Evolutionary conservation across 1,284 basidiomycete species (phyloP).

Genomic region (Cutaneotrichosporon cavernicola): DNA sequence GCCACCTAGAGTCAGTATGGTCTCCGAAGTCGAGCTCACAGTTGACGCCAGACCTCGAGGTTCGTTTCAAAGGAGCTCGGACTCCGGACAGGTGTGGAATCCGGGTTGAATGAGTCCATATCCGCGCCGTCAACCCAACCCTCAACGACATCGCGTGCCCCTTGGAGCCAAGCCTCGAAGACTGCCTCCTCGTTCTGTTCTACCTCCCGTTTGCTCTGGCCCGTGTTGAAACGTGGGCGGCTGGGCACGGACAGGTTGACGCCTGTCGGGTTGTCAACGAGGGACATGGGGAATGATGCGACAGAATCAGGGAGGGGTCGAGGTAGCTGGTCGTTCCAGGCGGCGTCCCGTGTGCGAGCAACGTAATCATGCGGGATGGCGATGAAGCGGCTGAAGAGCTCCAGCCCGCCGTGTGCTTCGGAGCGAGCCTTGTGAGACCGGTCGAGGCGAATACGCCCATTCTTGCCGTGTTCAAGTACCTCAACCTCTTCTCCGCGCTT

Average conservation of each 20-base stretch:
- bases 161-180: slow-evolving; percentile 70
- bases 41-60: slow-evolving; percentile 85
- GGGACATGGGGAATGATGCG: slow-evolving; percentile 55
- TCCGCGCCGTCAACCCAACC: slow-evolving; percentile 56
- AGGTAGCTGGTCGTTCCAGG: slow-evolving; percentile 58
- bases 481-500: slow-evolving; percentile 64
- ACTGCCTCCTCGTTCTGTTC: slow-evolving; percentile 77
- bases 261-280: slow-evolving; percentile 26
- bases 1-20: slow-evolving; percentile 62
- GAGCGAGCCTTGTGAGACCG: slow-evolving; percentile 40
- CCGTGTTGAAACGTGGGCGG: slow-evolving; percentile 77
- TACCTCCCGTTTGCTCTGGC: slow-evolving; percentile 80
- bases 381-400: slow-evolving; percentile 51
- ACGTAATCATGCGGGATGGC: slow-evolving; percentile 64
- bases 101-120: slow-evolving; percentile 12
- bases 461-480: slow-evolving; percentile 12
- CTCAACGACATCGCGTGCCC: slow-evolving; percentile 61
- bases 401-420: background rate
- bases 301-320: slow-evolving; percentile 62
- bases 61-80: slow-evolving; percentile 80
- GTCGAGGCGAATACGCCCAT: slow-evolving; percentile 50
- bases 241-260: slow-evolving; percentile 59
- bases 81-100: slow-evolving; percentile 24
- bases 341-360: slow-evolving; percentile 62
- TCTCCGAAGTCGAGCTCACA: slow-evolving; percentile 50